Evolutionary conservation across 148 eudicot genomes (phyloP).

Genomic region (Cornus kousa): DNA sequence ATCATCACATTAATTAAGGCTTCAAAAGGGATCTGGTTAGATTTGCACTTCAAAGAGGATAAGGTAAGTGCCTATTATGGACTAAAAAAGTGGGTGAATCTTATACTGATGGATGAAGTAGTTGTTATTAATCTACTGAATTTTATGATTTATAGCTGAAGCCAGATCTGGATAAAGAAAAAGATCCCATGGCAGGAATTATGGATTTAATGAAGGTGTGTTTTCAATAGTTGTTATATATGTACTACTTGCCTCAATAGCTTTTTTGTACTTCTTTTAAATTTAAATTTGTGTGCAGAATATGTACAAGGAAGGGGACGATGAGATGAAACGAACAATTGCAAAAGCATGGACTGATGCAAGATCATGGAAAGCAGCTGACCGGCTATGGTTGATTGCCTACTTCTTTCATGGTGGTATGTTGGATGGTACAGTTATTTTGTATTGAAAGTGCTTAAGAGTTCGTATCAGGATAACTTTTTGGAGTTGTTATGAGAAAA

Average conservation of each 20-base stretch:
- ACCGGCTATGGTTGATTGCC: slow-evolving; percentile 37
- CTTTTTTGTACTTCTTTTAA: background rate
- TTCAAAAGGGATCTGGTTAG: slow-evolving; percentile 77
- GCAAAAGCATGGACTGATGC: slow-evolving; percentile 97
- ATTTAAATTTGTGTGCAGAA: slow-evolving; percentile 44
- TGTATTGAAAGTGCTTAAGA: too few species aligned
- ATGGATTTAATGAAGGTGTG: slow-evolving; percentile 94
- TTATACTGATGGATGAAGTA: too few species aligned
- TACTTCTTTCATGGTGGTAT: background rate
- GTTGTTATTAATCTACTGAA: too few species aligned
- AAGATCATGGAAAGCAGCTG: slow-evolving; percentile 79
- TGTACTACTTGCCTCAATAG: background rate
- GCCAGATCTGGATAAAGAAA: slow-evolving; percentile 67
- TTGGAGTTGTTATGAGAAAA: too few species aligned
- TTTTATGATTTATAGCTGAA: slow-evolving; percentile 43
- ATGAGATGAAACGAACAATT: slow-evolving; percentile 84
- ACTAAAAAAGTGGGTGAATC: background rate
- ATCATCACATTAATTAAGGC: slow-evolving; percentile 60
- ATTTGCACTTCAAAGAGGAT: slow-evolving; percentile 83
- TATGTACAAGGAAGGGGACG: slow-evolving; percentile 96
- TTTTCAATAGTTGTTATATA: background rate
- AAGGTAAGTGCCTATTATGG: slow-evolving; percentile 43
- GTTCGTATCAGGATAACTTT: too few species aligned
- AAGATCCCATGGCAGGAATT: slow-evolving; percentile 94
- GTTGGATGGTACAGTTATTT: too few species aligned